Evolutionary conservation across 345 rosid species (phyloP).

Genomic region (Carallia brachiata): DNA sequence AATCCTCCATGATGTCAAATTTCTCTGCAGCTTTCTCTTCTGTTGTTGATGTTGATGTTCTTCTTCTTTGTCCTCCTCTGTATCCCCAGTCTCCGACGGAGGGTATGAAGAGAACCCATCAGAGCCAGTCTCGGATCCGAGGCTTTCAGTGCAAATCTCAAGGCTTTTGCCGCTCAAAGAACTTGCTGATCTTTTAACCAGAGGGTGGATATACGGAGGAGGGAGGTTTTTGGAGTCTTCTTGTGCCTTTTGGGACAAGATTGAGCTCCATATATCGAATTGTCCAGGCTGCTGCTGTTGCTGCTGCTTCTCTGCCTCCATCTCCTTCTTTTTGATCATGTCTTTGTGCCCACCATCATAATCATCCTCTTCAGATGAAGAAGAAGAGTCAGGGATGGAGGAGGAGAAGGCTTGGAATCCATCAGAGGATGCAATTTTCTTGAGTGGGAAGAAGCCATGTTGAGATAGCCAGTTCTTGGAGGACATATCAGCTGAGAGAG

Average conservation of each 20-base stretch:
- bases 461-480: constrained; percentile 65
- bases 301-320: constrained; percentile 22
- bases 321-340: constrained; percentile 35
- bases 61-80: constrained; percentile 41
- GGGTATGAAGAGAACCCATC: constrained; percentile 70
- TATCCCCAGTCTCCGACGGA: constrained; percentile 51
- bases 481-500: constrained; percentile 85
- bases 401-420: constrained; percentile 31
- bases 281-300: constrained; percentile 18
- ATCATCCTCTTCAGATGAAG: constrained; percentile 31
- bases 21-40: constrained; percentile 6
- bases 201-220: constrained; percentile 75
- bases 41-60: constrained; percentile 18
- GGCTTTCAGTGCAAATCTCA: constrained; percentile 89
- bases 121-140: constrained; percentile 98
- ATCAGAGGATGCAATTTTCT: constrained; percentile 57
- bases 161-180: constrained; percentile 78
- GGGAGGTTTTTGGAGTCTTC: constrained; percentile 34
- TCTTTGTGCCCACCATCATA: constrained; percentile 12
- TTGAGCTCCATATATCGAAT: constrained; percentile 61
- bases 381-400: constrained; percentile 23
- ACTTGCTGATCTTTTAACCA: constrained; percentile 53
- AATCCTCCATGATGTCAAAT: constrained; percentile 23
- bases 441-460: constrained; percentile 47
- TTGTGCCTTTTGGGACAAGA: constrained; percentile 46